Percentiles rank a stretch among this genome's conserved stretches.
phyloP scores from a whole-genome alignment of 306 rosid species.

The Abrus pulchellus region DNA sequence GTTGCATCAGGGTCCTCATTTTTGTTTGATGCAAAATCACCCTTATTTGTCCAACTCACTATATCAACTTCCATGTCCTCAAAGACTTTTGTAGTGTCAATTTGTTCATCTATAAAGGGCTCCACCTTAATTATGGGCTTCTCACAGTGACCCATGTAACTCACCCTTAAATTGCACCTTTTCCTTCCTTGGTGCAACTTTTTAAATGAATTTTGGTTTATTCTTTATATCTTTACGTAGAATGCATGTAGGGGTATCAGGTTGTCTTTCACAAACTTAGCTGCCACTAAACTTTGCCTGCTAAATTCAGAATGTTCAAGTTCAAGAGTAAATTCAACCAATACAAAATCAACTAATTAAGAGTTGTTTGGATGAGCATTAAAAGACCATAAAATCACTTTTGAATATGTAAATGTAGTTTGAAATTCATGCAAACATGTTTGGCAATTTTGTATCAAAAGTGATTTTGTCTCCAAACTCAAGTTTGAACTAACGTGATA shows the following conservation, averaged over 20 bases:
- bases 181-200: slow-evolving; percentile 49
- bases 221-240: slow-evolving; percentile 46
- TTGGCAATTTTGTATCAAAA: too few species aligned
- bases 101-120: slow-evolving; percentile 55
- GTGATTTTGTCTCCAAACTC: too few species aligned
- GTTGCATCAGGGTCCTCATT: slow-evolving; percentile 87
- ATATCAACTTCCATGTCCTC: slow-evolving; percentile 75
- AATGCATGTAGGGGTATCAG: slow-evolving; percentile 53
- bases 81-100: slow-evolving; percentile 43
- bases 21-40: slow-evolving; percentile 52
- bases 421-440: too few species aligned
- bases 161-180: slow-evolving; percentile 52
- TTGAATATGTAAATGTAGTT: too few species aligned
- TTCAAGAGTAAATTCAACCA: slow-evolving; percentile 21
- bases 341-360: slow-evolving; percentile 9
- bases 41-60: slow-evolving; percentile 63
- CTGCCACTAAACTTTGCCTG: slow-evolving; percentile 45
- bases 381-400: too few species aligned
- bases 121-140: slow-evolving; percentile 57
- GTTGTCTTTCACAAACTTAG: slow-evolving; percentile 33
- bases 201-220: slow-evolving; percentile 43
- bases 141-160: slow-evolving; percentile 45
- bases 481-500: too few species aligned
- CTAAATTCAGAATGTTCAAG: slow-evolving; percentile 39
- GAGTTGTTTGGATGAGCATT: too few species aligned